These are phyloP conservation scores for Exophiala oligosperma DNA, from an alignment of 2,329 filamentous ascomycete species.

Conservation along the genomic window DNA sequence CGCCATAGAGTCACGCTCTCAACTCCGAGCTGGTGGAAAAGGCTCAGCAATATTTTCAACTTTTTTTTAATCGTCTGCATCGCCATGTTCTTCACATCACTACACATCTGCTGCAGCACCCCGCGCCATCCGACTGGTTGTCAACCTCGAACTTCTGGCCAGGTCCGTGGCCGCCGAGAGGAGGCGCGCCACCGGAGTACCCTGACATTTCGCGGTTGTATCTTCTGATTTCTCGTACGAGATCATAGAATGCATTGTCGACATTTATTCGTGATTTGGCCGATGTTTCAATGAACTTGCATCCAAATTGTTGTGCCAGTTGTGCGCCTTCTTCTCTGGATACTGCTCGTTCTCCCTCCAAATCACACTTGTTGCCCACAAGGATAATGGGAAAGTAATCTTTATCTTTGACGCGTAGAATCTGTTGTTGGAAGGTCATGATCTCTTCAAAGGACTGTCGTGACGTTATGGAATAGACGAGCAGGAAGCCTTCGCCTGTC, in stretches of 20 bases:
- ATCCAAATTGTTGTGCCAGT: conserved; percentile 82
- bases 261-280: conserved; percentile 98
- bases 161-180: conserved; percentile 64
- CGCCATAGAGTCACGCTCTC: conserved; percentile 14
- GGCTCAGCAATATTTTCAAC: conserved; percentile 4
- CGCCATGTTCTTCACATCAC: conserved; percentile 63
- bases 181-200: conserved; percentile 60
- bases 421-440: conserved; percentile 97
- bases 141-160: conserved; percentile 69
- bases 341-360: conserved; percentile 89
- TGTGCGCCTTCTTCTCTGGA: conserved; percentile 89
- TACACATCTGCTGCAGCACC: conserved; percentile 84
- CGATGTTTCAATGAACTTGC: conserved; percentile 99
- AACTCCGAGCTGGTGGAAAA: conserved; percentile 19
- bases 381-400: conserved; percentile 99
- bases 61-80: conserved; percentile 1
- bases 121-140: conserved; percentile 49
- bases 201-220: conserved; percentile 98
- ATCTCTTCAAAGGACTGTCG: conserved; percentile 98
- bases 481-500: conserved; percentile 94
- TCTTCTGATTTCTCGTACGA: conserved; percentile 94
- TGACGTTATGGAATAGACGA: conserved; percentile 98
- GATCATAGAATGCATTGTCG: conserved; percentile 97
- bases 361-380: conserved; percentile 98
- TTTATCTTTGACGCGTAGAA: conserved; percentile 97